A percentile compares a stretch with the other conserved stretches of the same genome.
Evolutionary conservation across 2,329 filamentous ascomycete species (phyloP).

Genomic region (Clonostachys solani): DNA sequence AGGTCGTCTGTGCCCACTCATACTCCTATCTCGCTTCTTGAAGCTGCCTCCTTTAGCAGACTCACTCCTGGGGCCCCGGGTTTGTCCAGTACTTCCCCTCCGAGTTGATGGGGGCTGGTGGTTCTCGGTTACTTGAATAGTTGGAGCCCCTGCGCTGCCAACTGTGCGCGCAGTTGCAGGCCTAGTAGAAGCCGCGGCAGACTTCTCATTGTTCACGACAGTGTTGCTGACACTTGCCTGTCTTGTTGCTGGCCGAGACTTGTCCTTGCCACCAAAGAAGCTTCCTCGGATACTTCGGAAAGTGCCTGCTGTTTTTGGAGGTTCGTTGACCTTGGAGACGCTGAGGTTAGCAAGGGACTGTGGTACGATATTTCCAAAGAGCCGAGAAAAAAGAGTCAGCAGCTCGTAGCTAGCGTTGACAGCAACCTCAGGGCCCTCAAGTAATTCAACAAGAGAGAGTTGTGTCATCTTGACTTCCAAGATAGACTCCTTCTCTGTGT

Average conservation of each 20-base stretch:
- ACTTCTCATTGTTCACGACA: constrained; percentile 28
- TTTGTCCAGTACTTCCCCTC: constrained; percentile 23
- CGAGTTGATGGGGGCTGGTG: constrained; percentile 32
- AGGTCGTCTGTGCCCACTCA: constrained; percentile 37
- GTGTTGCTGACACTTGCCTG: constrained; percentile 19
- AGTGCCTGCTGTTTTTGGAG: constrained; percentile 69
- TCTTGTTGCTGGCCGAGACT: constrained; percentile 36
- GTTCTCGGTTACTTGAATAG: constrained; percentile 73
- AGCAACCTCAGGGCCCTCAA: constrained; percentile 79
- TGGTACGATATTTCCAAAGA: constrained; percentile 61
- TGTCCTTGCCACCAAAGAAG: constrained; percentile 64
- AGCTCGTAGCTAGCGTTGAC: constrained; percentile 87
- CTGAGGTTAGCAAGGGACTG: constrained; percentile 34
- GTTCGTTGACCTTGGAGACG: constrained; percentile 38
- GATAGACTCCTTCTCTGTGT: constrained; percentile 78
- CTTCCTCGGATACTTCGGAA: constrained; percentile 67
- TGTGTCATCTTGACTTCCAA: constrained; percentile 97
- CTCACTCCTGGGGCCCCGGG: constrained; percentile 31
- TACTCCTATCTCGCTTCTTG: constrained; percentile 47
- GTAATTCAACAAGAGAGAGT: constrained; percentile 73
- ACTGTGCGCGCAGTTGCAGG: constrained; percentile 37
- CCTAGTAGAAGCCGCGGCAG: constrained; percentile 16
- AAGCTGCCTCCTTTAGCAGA: constrained; percentile 46
- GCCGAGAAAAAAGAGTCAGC: constrained; percentile 71
- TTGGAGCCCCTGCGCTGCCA: constrained; percentile 46